Evolutionary conservation across 495 filamentous ascomycete species (phyloP).

Genomic region (Amniculicola lignicola): DNA sequence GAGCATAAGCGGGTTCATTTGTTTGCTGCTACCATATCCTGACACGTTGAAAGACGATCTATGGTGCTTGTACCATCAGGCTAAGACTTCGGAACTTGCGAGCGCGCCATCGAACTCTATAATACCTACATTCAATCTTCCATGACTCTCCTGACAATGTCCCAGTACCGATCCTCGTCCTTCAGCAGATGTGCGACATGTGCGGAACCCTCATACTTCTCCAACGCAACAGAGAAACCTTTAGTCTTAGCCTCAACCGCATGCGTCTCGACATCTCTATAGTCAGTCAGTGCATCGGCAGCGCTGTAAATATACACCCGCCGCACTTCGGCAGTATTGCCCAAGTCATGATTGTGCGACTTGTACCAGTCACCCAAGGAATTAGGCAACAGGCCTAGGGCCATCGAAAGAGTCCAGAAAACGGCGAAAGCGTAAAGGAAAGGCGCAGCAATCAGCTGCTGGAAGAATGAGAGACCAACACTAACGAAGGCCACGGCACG

Average conservation of each 20-base stretch:
- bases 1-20: not conserved
- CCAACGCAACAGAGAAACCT: slow-evolving; percentile 8
- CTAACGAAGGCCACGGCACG: slow-evolving; percentile 8
- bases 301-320: slow-evolving; percentile 6
- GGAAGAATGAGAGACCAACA: slow-evolving; percentile 1
- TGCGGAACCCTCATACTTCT: slow-evolving; percentile 6
- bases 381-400: slow-evolving; percentile 5
- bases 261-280: slow-evolving; percentile 7
- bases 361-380: slow-evolving; percentile 6
- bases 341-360: slow-evolving; percentile 2
- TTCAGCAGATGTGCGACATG: slow-evolving; percentile 6
- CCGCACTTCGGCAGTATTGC: not conserved
- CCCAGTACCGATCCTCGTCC: slow-evolving; percentile 7
- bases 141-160: slow-evolving; percentile 2
- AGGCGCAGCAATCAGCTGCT: slow-evolving; percentile 7
- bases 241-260: slow-evolving; percentile 5
- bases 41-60: not conserved
- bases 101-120: not conserved
- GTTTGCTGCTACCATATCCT: not conserved
- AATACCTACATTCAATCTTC: slow-evolving; percentile 1
- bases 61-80: not conserved
- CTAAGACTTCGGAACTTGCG: not conserved
- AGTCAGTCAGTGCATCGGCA: slow-evolving; percentile 5
- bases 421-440: slow-evolving; percentile 8
- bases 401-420: slow-evolving; percentile 5